Evolutionary conservation across 164 flowering plant species (phyloP).

Genomic region (Vitis rotundifolia): DNA sequence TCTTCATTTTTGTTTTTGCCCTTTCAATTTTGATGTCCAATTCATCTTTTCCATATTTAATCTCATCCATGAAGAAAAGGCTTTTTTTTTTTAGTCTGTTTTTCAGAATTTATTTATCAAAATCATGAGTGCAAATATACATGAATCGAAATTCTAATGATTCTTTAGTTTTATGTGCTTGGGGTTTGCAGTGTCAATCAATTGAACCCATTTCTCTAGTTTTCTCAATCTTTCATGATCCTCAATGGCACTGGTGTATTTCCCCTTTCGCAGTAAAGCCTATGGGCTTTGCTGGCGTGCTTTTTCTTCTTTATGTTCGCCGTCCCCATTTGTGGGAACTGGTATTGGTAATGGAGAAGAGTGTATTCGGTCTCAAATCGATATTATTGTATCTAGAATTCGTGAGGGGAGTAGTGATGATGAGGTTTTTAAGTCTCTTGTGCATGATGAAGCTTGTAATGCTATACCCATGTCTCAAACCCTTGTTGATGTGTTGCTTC

Average conservation of each 20-base stretch:
- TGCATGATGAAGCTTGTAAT: conserved; percentile 31
- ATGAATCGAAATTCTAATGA: too few species aligned
- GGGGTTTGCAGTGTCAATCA: too few species aligned
- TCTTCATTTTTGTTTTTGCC: too few species aligned
- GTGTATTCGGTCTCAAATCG: not conserved
- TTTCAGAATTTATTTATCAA: too few species aligned
- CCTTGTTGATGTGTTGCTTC: conserved; percentile 50
- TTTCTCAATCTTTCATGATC: conserved; percentile 3
- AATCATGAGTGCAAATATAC: too few species aligned
- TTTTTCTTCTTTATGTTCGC: conserved; percentile 8
- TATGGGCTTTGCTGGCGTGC: conserved; percentile 6
- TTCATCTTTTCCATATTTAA: too few species aligned
- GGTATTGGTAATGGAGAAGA: conserved; percentile 10
- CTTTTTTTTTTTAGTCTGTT: too few species aligned
- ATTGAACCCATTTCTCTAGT: too few species aligned
- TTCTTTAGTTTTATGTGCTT: too few species aligned
- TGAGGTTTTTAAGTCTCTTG: conserved; percentile 49
- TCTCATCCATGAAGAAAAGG: too few species aligned
- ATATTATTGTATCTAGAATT: conserved; percentile 33
- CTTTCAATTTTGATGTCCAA: too few species aligned
- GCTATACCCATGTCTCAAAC: conserved; percentile 28
- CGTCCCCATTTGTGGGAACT: conserved; percentile 2
- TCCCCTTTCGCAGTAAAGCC: conserved; percentile 7
- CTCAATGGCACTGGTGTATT: not conserved
- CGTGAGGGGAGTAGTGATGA: conserved; percentile 32